A percentile compares a stretch with the other conserved stretches of the same genome.
phyloP scores from a whole-genome alignment of 2,329 filamentous ascomycete species.

The Hymenoscyphus repandus region DNA sequence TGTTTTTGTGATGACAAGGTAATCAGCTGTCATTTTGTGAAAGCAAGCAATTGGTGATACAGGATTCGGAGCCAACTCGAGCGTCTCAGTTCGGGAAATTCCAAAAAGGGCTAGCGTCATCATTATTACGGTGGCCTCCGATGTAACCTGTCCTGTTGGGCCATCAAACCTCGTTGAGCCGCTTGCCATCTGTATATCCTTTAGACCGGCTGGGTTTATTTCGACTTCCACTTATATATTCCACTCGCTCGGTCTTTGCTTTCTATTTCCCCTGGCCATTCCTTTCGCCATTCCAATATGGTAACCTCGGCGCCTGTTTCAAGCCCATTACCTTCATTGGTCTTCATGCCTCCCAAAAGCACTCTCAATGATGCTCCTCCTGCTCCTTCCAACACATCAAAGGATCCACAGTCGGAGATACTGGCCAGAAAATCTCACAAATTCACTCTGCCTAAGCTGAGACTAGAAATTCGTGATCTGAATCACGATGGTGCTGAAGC shows the following conservation, averaged over 20 bases:
- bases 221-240: no score
- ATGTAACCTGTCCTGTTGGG: no score
- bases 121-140: no score
- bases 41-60: no score
- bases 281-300: background rate
- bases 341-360: conserved; percentile 26
- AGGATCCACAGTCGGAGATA: background rate
- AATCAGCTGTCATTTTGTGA: no score
- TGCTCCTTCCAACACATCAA: background rate
- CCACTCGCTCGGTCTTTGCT: background rate
- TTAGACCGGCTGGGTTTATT: no score
- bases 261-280: background rate
- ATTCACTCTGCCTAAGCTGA: conserved; percentile 49
- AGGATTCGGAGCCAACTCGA: no score
- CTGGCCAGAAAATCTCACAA: conserved; percentile 7
- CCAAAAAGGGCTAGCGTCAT: no score
- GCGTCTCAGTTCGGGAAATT: no score
- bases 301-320: conserved; percentile 2
- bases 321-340: conserved; percentile 14
- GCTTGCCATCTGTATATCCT: no score
- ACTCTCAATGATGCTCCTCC: conserved; percentile 14
- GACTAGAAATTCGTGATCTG: conserved; percentile 55
- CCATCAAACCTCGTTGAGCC: no score
- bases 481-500: conserved; percentile 53
- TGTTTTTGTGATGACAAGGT: no score